Conservation (phyloP, 768 basidiomycete genomes). For the Tricholoma flavovirens region DNA sequence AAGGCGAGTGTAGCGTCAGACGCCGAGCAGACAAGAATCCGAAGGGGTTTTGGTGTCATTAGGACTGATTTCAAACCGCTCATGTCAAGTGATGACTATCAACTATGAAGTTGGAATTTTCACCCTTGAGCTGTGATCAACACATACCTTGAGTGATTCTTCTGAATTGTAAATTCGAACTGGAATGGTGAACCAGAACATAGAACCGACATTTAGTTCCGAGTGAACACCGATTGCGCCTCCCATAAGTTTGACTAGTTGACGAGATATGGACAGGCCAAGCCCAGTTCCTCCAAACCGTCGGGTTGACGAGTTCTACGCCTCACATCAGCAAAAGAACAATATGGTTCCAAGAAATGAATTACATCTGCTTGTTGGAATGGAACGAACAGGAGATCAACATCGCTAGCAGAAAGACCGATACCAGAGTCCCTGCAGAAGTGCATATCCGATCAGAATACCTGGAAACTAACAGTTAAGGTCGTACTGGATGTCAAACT, state of each 20-base stretch:
- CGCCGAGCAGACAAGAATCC: conserved; percentile 51
- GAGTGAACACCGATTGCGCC: conserved; percentile 69
- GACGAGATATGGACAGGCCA: conserved; percentile 68
- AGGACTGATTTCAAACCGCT: conserved; percentile 41
- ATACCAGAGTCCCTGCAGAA: conserved; percentile 62
- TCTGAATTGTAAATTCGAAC: conserved; percentile 50
- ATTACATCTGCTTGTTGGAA: conserved; percentile 69
- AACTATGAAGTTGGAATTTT: background rate
- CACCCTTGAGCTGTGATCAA: background rate
- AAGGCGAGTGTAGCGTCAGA: conserved; percentile 54
- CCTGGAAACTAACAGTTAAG: background rate
- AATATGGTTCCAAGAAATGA: background rate
- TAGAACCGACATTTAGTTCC: conserved; percentile 56
- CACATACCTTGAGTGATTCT: conserved; percentile 49
- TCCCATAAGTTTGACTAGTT: conserved; percentile 71
- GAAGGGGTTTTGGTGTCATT: conserved; percentile 39
- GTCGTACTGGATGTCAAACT: conserved; percentile 60
- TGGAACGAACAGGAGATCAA: conserved; percentile 63
- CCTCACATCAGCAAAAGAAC: background rate
- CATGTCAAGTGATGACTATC: conserved; percentile 42
- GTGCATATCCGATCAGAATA: conserved; percentile 6
- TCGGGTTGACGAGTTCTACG: conserved; percentile 62
- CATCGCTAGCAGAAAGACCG: conserved; percentile 59
- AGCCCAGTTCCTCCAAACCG: conserved; percentile 76
- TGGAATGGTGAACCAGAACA: conserved; percentile 72